A percentile compares a stretch with the other conserved stretches of the same genome.
phyloP scores from a whole-genome alignment of 2,329 filamentous ascomycete genomes.

The Triangularia setosa region DNA sequence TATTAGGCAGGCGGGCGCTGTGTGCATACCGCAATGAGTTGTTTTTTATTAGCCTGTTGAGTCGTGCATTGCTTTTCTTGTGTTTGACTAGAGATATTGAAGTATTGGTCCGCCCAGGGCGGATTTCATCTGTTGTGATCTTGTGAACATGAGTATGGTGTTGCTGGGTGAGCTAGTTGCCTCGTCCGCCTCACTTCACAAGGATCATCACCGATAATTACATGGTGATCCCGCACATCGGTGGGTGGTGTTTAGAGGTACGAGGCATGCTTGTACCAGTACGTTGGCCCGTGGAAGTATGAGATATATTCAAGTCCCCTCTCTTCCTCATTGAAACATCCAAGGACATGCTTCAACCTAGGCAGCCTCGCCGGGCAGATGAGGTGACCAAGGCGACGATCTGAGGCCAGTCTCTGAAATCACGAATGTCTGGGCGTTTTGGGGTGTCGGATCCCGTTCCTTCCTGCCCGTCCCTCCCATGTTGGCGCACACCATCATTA shows the following conservation, averaged over 20 bases:
- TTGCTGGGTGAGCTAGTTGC: not conserved
- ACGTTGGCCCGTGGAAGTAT: not conserved
- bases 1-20: not conserved
- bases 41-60: not conserved
- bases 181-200: not conserved
- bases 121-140: not conserved
- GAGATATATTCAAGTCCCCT: not conserved
- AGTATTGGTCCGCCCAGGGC: not conserved
- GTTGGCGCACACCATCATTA: not conserved
- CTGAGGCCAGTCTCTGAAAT: not conserved
- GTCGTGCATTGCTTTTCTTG: not conserved
- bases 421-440: not conserved
- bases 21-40: not conserved
- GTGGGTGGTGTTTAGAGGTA: no score
- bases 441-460: not conserved
- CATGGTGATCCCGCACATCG: not conserved
- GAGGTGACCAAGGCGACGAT: not conserved
- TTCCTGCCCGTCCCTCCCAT: not conserved
- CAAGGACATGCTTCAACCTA: not conserved
- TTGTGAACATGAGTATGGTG: not conserved
- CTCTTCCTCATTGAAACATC: not conserved
- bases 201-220: not conserved
- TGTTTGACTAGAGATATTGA: not conserved
- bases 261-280: not conserved
- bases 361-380: not conserved